Evolutionary conservation across 805 yeast genomes (phyloP).

Genomic region (Schwanniomyces polymorphus): DNA sequence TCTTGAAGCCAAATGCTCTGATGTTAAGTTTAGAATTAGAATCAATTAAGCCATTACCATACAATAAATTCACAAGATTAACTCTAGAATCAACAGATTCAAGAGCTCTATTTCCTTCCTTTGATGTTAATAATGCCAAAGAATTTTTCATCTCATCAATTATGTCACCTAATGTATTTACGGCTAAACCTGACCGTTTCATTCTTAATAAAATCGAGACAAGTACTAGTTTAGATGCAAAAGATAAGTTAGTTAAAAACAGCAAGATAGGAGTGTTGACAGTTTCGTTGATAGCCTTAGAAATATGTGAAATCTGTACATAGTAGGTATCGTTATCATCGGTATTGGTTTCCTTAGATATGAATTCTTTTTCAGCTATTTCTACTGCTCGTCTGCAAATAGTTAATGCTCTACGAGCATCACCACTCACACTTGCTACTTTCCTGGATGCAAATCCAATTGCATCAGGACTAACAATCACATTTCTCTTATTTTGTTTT

Average conservation of each 20-base stretch:
- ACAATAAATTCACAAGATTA: constrained; percentile 20
- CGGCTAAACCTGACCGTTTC: constrained; percentile 69
- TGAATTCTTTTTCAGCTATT: constrained; percentile 68
- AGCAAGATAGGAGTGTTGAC: constrained; percentile 69
- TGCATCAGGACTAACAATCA: constrained; percentile 64
- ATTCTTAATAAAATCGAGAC: constrained; percentile 63
- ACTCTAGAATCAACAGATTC: constrained; percentile 13
- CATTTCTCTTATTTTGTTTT: constrained; percentile 35
- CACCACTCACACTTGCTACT: constrained; percentile 96
- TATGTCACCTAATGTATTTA: constrained; percentile 71
- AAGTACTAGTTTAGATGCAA: constrained; percentile 71
- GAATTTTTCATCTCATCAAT: constrained; percentile 71
- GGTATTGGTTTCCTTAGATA: constrained; percentile 15
- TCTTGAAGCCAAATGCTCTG: constrained; percentile 60
- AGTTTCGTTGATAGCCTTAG: constrained; percentile 77
- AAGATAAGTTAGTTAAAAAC: constrained; percentile 59
- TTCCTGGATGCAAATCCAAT: constrained; percentile 89
- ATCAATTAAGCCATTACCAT: constrained; percentile 20
- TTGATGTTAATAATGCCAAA: constrained; percentile 39
- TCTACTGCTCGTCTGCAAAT: constrained; percentile 89
- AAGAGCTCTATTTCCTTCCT: constrained; percentile 17
- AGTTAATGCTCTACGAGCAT: constrained; percentile 88
- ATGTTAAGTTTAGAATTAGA: constrained; percentile 27
- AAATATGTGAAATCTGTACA: constrained; percentile 72
- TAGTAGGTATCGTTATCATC: constrained; percentile 37